Conservation (phyloP, 164 flowering plant species). For the Kalanchoe fedtschenkoi region DNA sequence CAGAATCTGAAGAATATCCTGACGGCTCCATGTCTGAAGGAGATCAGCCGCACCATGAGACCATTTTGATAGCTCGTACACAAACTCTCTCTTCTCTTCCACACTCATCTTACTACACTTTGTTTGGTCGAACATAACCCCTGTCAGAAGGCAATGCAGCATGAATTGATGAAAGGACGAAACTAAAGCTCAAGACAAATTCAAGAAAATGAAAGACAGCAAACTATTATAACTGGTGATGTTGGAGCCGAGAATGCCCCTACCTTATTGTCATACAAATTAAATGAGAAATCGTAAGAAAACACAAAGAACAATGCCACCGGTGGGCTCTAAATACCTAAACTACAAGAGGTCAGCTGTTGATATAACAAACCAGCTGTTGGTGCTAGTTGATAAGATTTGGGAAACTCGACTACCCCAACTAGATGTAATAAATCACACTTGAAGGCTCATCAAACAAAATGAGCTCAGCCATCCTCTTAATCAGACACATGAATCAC, state of each 20-base stretch:
- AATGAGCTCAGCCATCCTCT: too few relatives aligned
- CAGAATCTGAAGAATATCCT: slow-evolving; percentile 71
- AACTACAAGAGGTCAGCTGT: background rate
- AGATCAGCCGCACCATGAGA: slow-evolving; percentile 57
- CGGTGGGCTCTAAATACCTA: background rate
- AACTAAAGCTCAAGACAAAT: too few relatives aligned
- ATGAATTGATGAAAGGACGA: too few relatives aligned
- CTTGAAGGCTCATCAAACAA: background rate
- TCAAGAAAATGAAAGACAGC: too few relatives aligned
- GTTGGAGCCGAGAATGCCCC: too few relatives aligned
- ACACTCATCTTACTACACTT: slow-evolving; percentile 56
- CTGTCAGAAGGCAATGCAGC: slow-evolving; percentile 16
- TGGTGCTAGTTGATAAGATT: background rate
- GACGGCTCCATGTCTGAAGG: slow-evolving; percentile 77
- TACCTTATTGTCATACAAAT: too few relatives aligned
- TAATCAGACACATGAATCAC: background rate
- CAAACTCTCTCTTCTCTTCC: slow-evolving; percentile 81
- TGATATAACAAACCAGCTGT: background rate
- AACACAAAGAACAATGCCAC: background rate
- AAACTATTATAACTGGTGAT: too few relatives aligned
- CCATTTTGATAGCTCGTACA: slow-evolving; percentile 57
- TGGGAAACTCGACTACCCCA: background rate
- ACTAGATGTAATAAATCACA: background rate
- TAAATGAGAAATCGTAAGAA: too few relatives aligned
- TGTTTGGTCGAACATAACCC: slow-evolving; percentile 45